Evolutionary conservation across 2,329 filamentous ascomycete genomes (phyloP).

Genomic region (Bretziella fagacearum): DNA sequence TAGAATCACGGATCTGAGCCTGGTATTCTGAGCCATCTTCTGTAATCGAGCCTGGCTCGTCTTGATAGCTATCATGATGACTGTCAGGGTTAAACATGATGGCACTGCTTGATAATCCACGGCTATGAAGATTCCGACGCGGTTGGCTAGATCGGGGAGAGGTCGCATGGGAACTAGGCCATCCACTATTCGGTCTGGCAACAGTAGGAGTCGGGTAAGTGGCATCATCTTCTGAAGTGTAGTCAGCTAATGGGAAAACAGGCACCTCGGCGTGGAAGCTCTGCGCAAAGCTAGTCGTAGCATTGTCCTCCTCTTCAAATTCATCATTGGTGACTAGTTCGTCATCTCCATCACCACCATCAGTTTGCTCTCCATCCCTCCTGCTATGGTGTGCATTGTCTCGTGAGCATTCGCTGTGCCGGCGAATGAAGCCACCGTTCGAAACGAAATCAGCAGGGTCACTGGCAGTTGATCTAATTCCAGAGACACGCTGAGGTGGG

Average conservation of each 20-base stretch:
- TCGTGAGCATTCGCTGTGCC: slow-evolving; percentile 4
- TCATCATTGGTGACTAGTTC: slow-evolving; percentile 74
- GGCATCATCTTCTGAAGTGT: slow-evolving; percentile 20
- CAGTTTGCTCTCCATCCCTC: slow-evolving; percentile 46
- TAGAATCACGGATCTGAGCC: slow-evolving; percentile 16
- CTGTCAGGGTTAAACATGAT: slow-evolving; percentile 61
- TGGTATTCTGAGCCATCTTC: slow-evolving; percentile 5
- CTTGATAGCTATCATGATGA: slow-evolving; percentile 22
- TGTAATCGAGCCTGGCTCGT: slow-evolving; percentile 11
- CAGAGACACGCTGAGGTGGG: slow-evolving; percentile 32
- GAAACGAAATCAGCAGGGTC: slow-evolving; percentile 48
- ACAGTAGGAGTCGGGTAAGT: slow-evolving; percentile 37
- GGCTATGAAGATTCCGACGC: slow-evolving; percentile 39
- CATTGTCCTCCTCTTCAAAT: slow-evolving; percentile 40
- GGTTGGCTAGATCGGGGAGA: slow-evolving; percentile 19
- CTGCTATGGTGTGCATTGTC: slow-evolving; percentile 14
- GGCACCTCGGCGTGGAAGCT: not conserved
- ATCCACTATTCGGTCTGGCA: slow-evolving; percentile 24
- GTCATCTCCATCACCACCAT: slow-evolving; percentile 67
- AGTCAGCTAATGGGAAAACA: slow-evolving; percentile 1
- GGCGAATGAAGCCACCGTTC: slow-evolving; percentile 26
- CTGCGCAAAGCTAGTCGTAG: slow-evolving; percentile 20
- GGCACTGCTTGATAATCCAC: slow-evolving; percentile 66
- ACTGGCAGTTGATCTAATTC: slow-evolving; percentile 42
- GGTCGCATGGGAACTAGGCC: slow-evolving; percentile 16